A percentile compares a stretch with the other conserved stretches of the same genome.
phyloP scores from a whole-genome alignment of 345 rosid species.

The Eucalyptus pumila region DNA sequence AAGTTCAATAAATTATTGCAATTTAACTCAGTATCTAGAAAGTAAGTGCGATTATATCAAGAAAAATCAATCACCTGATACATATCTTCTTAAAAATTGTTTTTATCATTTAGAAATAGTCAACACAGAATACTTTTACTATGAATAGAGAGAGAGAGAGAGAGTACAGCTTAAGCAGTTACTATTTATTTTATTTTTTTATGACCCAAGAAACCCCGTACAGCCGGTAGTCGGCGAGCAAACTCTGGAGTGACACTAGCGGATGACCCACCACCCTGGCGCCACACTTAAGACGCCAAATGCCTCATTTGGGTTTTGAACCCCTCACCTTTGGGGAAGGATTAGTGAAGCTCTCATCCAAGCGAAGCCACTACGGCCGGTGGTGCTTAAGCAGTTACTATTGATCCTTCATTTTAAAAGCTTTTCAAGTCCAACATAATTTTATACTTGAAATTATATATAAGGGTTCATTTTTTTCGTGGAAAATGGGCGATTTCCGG shows the following conservation, averaged over 20 bases:
- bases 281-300: too few species aligned
- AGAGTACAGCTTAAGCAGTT: not conserved
- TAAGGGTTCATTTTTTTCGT: too few species aligned
- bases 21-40: not conserved
- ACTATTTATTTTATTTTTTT: not conserved
- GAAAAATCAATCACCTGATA: not conserved
- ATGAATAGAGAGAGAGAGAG: not conserved
- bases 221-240: too few species aligned
- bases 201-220: too few species aligned
- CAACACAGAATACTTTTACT: not conserved
- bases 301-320: too few species aligned
- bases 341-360: too few species aligned
- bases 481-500: too few species aligned
- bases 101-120: not conserved
- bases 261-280: too few species aligned
- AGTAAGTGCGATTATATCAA: not conserved
- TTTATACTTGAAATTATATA: not conserved
- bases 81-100: not conserved
- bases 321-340: too few species aligned
- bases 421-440: not conserved
- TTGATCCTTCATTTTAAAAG: not conserved
- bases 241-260: too few species aligned
- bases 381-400: not conserved
- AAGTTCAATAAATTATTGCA: too few species aligned
- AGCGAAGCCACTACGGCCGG: too few species aligned